These are phyloP conservation scores for Ziziphus jujuba DNA, from an alignment of 306 rosid genomes.

Conservation along the genomic window DNA sequence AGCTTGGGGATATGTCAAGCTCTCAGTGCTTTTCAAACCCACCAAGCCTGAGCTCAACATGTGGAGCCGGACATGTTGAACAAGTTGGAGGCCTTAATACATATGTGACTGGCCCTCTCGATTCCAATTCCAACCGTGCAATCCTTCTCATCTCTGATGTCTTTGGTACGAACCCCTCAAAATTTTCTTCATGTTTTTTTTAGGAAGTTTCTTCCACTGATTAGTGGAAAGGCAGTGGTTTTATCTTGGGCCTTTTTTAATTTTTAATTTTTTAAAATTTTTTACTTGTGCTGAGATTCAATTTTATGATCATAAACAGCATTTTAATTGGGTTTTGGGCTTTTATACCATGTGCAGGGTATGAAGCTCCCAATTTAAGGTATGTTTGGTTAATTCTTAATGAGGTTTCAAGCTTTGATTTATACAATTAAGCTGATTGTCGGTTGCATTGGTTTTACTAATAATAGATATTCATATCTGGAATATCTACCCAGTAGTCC, in stretches of 20 bases:
- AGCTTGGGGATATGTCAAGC: slow-evolving; percentile 46
- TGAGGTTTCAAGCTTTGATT: too few species aligned
- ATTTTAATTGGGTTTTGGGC: not conserved
- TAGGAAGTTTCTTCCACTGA: not conserved
- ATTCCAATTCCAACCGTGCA: slow-evolving; percentile 57
- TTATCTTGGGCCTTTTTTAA: too few species aligned
- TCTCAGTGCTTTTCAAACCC: slow-evolving; percentile 69
- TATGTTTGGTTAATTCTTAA: not conserved
- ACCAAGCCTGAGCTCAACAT: slow-evolving; percentile 50
- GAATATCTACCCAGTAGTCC: too few species aligned
- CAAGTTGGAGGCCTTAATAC: slow-evolving; percentile 39
- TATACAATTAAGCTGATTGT: too few species aligned
- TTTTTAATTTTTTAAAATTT: too few species aligned
- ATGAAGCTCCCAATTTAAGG: slow-evolving; percentile 33
- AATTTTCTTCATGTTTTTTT: not conserved
- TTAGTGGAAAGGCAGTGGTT: too few species aligned
- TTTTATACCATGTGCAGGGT: slow-evolving; percentile 17
- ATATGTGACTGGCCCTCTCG: slow-evolving; percentile 49
- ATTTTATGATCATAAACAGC: too few species aligned
- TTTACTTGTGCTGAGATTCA: not conserved
- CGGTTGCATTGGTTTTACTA: too few species aligned
- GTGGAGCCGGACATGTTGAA: slow-evolving; percentile 59
- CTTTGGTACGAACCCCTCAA: slow-evolving; percentile 31
- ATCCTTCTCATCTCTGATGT: slow-evolving; percentile 57
- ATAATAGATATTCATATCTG: too few species aligned